A percentile compares a stretch with the other conserved stretches of the same genome.
phyloP scores from a whole-genome alignment of 2,329 filamentous ascomycete species.

The Phialophora expanda region DNA sequence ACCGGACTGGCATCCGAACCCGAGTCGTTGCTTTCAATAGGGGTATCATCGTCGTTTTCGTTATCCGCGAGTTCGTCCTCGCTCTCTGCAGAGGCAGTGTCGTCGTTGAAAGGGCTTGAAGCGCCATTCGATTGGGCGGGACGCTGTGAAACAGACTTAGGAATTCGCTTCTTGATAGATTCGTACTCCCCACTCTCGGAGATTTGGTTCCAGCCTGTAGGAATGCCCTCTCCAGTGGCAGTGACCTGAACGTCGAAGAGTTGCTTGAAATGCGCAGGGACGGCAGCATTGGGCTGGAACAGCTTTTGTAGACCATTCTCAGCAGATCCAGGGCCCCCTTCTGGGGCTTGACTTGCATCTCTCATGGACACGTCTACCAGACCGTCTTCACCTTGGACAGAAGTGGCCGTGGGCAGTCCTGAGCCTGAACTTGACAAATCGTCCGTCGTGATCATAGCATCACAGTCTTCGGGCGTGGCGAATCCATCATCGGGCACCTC shows the following conservation, averaged over 20 bases:
- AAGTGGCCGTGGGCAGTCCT: constrained; percentile 72
- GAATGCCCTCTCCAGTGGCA: constrained; percentile 62
- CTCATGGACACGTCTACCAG: constrained; percentile 90
- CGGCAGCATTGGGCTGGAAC: constrained; percentile 60
- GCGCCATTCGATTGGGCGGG: constrained; percentile 41
- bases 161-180: constrained; percentile 29
- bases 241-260: constrained; percentile 80
- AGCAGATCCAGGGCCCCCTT: constrained; percentile 25
- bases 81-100: constrained; percentile 42
- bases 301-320: constrained; percentile 44
- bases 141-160: constrained; percentile 35
- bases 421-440: constrained; percentile 69
- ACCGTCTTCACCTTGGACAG: constrained; percentile 85
- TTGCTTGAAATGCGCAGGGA: constrained; percentile 68
- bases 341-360: constrained; percentile 56
- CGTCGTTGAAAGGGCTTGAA: constrained; percentile 31
- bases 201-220: constrained; percentile 71
- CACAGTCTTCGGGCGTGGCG: constrained; percentile 63
- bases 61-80: constrained; percentile 44
- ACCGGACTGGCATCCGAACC: constrained; percentile 31
- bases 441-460: constrained; percentile 69
- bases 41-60: constrained; percentile 31
- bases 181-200: constrained; percentile 36
- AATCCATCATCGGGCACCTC: constrained; percentile 54
- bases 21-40: constrained; percentile 33